Conservation (phyloP, 2,329 filamentous ascomycete species). For the Colletotrichum sp. region DNA sequence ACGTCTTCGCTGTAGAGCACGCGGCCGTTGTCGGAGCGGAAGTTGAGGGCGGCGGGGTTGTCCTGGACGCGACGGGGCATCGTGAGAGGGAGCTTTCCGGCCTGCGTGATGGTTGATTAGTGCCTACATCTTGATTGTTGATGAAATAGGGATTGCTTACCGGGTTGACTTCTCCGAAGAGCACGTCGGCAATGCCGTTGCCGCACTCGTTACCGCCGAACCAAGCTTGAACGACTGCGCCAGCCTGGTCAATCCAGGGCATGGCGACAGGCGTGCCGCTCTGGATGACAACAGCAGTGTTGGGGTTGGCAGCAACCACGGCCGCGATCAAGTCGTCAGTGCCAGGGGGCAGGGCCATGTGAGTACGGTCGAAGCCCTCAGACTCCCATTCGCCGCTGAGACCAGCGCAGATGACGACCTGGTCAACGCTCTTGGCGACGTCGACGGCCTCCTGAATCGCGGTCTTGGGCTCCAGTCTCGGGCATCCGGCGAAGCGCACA, state of each 20-base stretch:
- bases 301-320: constrained; percentile 60
- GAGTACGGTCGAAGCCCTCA: constrained; percentile 71
- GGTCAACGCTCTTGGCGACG: constrained; percentile 59
- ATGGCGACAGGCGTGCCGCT: constrained; percentile 59
- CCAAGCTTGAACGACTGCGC: constrained; percentile 32
- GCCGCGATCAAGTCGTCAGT: constrained; percentile 64
- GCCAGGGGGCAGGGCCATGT: constrained; percentile 65
- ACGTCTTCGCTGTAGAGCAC: constrained; percentile 76
- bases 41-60: constrained; percentile 75
- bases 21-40: constrained; percentile 65
- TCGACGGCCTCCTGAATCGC: constrained; percentile 23
- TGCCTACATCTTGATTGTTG: neutral
- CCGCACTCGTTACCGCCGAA: constrained; percentile 30
- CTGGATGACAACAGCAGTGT: constrained; percentile 64
- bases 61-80: constrained; percentile 69
- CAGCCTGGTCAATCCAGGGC: constrained; percentile 55
- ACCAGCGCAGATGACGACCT: constrained; percentile 61
- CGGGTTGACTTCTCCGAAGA: constrained; percentile 29
- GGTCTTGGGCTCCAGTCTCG: constrained; percentile 21
- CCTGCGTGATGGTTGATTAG: constrained; percentile 42
- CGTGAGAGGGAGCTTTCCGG: constrained; percentile 75
- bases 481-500: constrained; percentile 29
- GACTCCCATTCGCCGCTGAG: constrained; percentile 51
- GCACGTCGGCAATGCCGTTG: constrained; percentile 29
- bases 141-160: constrained; percentile 38